These are phyloP conservation scores for Aspergillus fructus DNA, from an alignment of 2,329 filamentous ascomycete genomes.

Conservation along the genomic window DNA sequence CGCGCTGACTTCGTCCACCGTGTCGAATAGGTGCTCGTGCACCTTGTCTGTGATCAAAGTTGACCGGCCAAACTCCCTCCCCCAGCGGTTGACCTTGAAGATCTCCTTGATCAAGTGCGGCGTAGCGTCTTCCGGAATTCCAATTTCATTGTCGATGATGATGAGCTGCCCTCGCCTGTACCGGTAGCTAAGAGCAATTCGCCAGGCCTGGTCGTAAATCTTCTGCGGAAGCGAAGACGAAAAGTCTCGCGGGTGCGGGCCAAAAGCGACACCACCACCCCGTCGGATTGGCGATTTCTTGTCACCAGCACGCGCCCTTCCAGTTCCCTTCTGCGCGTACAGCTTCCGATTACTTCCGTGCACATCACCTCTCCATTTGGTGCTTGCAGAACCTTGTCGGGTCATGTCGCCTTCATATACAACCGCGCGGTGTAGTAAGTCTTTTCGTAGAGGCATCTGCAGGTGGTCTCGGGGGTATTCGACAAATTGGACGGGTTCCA, in stretches of 20 bases:
- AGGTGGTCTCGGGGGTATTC: conserved; percentile 81
- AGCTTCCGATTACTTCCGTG: conserved; percentile 81
- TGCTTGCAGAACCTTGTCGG: conserved; percentile 79
- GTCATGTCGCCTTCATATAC: conserved; percentile 89
- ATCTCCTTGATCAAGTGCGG: conserved; percentile 66
- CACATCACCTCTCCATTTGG: conserved; percentile 80
- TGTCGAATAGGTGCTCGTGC: conserved; percentile 64
- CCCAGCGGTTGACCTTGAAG: conserved; percentile 69
- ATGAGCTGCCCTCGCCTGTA: conserved; percentile 85
- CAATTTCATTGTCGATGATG: conserved; percentile 76
- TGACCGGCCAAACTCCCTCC: conserved; percentile 65
- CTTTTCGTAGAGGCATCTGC: conserved; percentile 79
- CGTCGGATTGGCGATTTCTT: conserved; percentile 77
- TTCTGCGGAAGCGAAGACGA: conserved; percentile 78
- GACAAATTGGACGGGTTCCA: conserved; percentile 78
- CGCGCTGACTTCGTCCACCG: conserved; percentile 62
- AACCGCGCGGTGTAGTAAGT: conserved; percentile 89
- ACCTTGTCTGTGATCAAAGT: conserved; percentile 68
- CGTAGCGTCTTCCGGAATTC: conserved; percentile 53
- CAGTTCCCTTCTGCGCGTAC: conserved; percentile 81
- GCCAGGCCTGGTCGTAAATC: conserved; percentile 93
- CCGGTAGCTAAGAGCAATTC: conserved; percentile 88
- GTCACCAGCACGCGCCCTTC: conserved; percentile 74
- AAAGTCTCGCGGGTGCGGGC: conserved; percentile 92
- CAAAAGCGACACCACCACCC: conserved; percentile 85